These are phyloP conservation scores for Pseudocercospora fuligena DNA, from an alignment of 2,329 filamentous ascomycete genomes.

Conservation along the genomic window DNA sequence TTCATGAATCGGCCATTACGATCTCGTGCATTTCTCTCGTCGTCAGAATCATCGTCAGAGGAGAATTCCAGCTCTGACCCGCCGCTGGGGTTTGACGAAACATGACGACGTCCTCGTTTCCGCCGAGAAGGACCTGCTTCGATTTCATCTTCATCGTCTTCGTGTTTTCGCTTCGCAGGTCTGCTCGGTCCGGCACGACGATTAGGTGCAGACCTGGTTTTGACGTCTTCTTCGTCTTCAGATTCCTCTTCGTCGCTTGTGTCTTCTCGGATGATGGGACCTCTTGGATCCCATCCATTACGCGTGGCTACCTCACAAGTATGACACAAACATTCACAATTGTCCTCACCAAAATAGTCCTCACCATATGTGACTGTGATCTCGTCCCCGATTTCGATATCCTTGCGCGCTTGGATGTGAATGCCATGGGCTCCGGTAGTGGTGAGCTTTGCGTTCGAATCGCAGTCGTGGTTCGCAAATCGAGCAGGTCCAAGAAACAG, in stretches of 20 bases:
- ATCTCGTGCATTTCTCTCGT: slow-evolving; percentile 10
- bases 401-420: slow-evolving; percentile 80
- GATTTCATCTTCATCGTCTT: slow-evolving; percentile 17
- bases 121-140: neutral
- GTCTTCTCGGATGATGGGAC: slow-evolving; percentile 39
- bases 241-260: slow-evolving; percentile 43
- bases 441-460: slow-evolving; percentile 85
- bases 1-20: slow-evolving; percentile 13
- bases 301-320: slow-evolving; percentile 76
- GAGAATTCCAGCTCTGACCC: neutral
- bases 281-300: slow-evolving; percentile 78
- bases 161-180: slow-evolving; percentile 31
- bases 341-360: slow-evolving; percentile 92
- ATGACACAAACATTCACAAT: slow-evolving; percentile 90
- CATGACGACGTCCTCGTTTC: slow-evolving; percentile 1
- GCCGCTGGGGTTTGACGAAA: slow-evolving; percentile 6
- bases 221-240: slow-evolving; percentile 35
- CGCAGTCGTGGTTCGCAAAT: slow-evolving; percentile 97
- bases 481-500: slow-evolving; percentile 93
- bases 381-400: slow-evolving; percentile 87
- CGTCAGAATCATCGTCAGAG: slow-evolving; percentile 1
- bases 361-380: slow-evolving; percentile 97
- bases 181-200: slow-evolving; percentile 12
- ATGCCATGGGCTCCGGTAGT: slow-evolving; percentile 86
- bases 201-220: slow-evolving; percentile 26